A percentile compares a stretch with the other conserved stretches of the same genome.
These are phyloP conservation scores for Terana coerulea DNA, from an alignment of 768 basidiomycete genomes.

Conservation along the genomic window DNA sequence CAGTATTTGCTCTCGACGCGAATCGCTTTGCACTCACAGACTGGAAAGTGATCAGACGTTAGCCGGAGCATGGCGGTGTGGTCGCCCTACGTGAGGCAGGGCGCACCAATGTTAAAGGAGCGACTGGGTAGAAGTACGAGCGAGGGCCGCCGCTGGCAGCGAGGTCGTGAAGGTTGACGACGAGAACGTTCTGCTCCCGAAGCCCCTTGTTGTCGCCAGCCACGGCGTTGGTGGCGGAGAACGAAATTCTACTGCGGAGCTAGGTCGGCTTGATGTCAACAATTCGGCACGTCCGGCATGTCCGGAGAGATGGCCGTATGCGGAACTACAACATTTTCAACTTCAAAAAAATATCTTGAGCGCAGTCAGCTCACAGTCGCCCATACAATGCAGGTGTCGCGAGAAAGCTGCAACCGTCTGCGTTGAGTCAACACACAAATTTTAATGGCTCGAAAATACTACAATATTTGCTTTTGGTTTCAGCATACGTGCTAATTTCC, in stretches of 20 bases:
- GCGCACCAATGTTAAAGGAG: slow-evolving; percentile 14
- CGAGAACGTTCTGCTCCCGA: slow-evolving; percentile 4
- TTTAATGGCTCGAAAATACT: not conserved
- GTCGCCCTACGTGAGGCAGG: slow-evolving; percentile 13
- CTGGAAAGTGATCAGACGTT: slow-evolving; percentile 85
- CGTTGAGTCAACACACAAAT: too few relatives aligned
- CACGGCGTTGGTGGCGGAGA: too few relatives aligned
- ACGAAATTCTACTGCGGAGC: too few relatives aligned
- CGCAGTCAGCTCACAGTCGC: too few relatives aligned
- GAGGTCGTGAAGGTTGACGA: slow-evolving; percentile 15
- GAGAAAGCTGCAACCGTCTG: too few relatives aligned
- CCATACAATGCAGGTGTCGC: too few relatives aligned
- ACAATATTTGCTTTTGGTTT: not conserved
- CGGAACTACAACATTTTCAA: too few relatives aligned
- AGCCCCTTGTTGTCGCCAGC: slow-evolving; percentile 1
- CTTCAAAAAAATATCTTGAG: too few relatives aligned
- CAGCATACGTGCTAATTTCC: slow-evolving; percentile 5
- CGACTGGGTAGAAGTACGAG: slow-evolving; percentile 9
- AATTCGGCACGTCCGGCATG: too few relatives aligned
- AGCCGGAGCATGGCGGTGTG: slow-evolving; percentile 76
- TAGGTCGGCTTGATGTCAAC: too few relatives aligned
- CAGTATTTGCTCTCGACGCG: slow-evolving; percentile 6
- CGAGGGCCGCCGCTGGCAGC: slow-evolving; percentile 15
- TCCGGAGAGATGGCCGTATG: too few relatives aligned
- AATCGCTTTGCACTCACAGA: slow-evolving; percentile 58